phyloP scores from a whole-genome alignment of 768 basidiomycete species.

The Psilocybe cyanescens region DNA sequence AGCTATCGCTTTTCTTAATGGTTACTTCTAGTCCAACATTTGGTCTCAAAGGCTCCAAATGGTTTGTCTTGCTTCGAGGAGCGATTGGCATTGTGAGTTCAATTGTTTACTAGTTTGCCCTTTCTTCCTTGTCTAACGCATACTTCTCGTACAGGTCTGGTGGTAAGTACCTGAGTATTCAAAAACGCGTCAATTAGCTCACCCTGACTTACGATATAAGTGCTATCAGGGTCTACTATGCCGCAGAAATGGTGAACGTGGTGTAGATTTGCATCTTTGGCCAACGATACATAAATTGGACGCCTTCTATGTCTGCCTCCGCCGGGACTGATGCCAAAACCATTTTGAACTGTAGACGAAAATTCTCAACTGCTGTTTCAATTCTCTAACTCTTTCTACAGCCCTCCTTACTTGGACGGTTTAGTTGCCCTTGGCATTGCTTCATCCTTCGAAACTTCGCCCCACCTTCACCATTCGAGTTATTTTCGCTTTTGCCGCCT shows the following conservation, averaged over 20 bases:
- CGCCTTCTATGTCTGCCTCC: conserved; percentile 11
- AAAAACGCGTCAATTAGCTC: too few species aligned
- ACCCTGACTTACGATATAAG: background rate
- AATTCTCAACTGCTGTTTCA: too few species aligned
- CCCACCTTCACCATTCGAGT: conserved; percentile 11
- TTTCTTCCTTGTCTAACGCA: background rate
- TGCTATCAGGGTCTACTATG: conserved; percentile 17
- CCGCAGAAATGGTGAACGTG: conserved; percentile 13
- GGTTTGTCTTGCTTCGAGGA: conserved; percentile 17
- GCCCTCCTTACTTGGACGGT: conserved; percentile 18
- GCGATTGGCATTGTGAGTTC: conserved; percentile 16
- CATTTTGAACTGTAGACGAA: conserved; percentile 11
- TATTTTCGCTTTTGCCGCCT: conserved; percentile 8
- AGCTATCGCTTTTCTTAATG: background rate
- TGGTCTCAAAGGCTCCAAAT: conserved; percentile 16
- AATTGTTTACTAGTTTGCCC: too few species aligned
- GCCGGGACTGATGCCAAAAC: conserved; percentile 21
- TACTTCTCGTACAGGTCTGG: conserved; percentile 7
- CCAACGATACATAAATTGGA: conserved; percentile 11
- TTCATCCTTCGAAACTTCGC: conserved; percentile 18
- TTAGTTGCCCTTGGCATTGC: conserved; percentile 8
- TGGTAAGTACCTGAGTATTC: conserved; percentile 12
- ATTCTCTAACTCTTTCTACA: background rate
- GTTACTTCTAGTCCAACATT: conserved; percentile 14
- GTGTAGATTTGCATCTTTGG: conserved; percentile 18